Percentiles rank a stretch among this genome's conserved stretches.
These are phyloP conservation scores for Kurtzmaniella quercitrusa DNA, from an alignment of 1,139 yeast species.

Conservation along the genomic window DNA sequence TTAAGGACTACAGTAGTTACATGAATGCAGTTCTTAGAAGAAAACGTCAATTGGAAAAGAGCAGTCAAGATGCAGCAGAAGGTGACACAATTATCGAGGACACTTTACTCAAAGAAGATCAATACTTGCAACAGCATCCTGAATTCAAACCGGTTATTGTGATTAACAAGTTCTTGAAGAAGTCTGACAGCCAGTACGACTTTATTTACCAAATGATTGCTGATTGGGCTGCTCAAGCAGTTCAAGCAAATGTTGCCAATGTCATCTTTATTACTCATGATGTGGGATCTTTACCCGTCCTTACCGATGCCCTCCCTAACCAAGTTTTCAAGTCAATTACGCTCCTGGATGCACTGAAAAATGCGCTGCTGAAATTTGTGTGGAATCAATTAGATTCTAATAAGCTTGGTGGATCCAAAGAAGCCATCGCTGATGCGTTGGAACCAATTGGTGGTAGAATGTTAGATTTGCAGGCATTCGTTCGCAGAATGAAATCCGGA, in stretches of 20 bases:
- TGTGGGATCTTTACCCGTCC: conserved; percentile 66
- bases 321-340: conserved; percentile 76
- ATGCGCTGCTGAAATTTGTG: conserved; percentile 71
- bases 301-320: conserved; percentile 74
- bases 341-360: conserved; percentile 76
- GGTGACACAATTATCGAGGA: conserved; percentile 11
- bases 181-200: conserved; percentile 53
- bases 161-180: conserved; percentile 63
- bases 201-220: conserved; percentile 75
- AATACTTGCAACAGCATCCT: conserved; percentile 80
- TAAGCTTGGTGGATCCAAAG: conserved; percentile 15
- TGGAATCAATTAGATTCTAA: conserved; percentile 44
- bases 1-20: conserved; percentile 33
- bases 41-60: conserved; percentile 18
- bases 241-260: conserved; percentile 80
- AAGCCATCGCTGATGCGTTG: conserved; percentile 27
- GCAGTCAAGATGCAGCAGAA: conserved; percentile 3
- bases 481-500: conserved; percentile 82
- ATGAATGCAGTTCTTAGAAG: conserved; percentile 20
- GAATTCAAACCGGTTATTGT: conserved; percentile 85
- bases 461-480: conserved; percentile 88
- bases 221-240: conserved; percentile 82
- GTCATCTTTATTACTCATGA: conserved; percentile 86
- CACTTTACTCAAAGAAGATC: conserved; percentile 61
- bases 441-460: conserved; percentile 90